Evolutionary conservation across 805 yeast genomes (phyloP).

Genomic region (Candida alai): DNA sequence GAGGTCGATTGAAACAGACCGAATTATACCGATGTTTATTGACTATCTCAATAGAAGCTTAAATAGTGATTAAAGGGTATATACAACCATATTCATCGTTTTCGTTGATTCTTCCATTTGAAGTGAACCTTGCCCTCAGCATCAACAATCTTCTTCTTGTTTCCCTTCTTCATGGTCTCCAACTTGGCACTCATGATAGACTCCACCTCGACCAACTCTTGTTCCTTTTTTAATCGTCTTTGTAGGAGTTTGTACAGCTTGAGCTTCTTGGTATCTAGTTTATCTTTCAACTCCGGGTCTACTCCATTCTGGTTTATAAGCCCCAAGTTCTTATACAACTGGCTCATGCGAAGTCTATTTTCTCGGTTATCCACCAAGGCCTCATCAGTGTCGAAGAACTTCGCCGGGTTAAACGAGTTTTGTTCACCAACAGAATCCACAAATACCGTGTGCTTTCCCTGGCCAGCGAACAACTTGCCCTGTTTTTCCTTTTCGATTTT

Average conservation of each 20-base stretch:
- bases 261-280: slow-evolving; percentile 50
- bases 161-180: slow-evolving; percentile 87
- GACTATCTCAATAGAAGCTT: slow-evolving; percentile 72
- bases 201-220: slow-evolving; percentile 64
- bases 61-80: slow-evolving; percentile 23
- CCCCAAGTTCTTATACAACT: slow-evolving; percentile 43
- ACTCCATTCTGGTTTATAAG: slow-evolving; percentile 27
- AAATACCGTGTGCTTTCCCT: slow-evolving; percentile 80
- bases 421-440: slow-evolving; percentile 62
- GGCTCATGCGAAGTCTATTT: slow-evolving; percentile 64
- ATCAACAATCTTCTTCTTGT: slow-evolving; percentile 69
- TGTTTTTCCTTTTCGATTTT: slow-evolving; percentile 58
- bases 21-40: slow-evolving; percentile 70
- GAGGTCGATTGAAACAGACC: slow-evolving; percentile 63
- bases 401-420: slow-evolving; percentile 57
- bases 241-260: slow-evolving; percentile 59
- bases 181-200: slow-evolving; percentile 71
- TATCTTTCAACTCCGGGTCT: slow-evolving; percentile 30
- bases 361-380: slow-evolving; percentile 60
- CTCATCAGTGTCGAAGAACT: slow-evolving; percentile 67
- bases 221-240: slow-evolving; percentile 64
- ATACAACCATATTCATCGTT: slow-evolving; percentile 31
- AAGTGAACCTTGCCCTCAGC: slow-evolving; percentile 65
- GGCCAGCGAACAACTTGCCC: slow-evolving; percentile 47
- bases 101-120: slow-evolving; percentile 84